phyloP scores from a whole-genome alignment of 2,329 filamentous ascomycete species.

The Aspergillus texensis region DNA sequence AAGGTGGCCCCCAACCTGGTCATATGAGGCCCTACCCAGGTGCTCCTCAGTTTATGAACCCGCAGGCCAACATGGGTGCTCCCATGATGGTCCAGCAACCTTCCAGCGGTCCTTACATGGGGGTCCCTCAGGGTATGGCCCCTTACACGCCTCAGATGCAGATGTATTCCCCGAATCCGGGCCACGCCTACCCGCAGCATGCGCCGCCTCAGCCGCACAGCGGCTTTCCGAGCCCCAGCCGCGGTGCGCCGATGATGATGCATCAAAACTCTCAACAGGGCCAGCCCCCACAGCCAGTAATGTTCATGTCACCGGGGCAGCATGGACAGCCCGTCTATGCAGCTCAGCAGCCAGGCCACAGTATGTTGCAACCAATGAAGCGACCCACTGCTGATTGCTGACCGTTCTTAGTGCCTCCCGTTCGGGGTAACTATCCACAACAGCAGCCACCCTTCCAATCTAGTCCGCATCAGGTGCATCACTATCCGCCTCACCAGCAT shows the following conservation, averaged over 20 bases:
- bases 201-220: conserved; percentile 60
- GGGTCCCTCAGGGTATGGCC: conserved; percentile 69
- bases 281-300: conserved; percentile 67
- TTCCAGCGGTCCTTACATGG: conserved; percentile 70
- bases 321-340: conserved; percentile 75
- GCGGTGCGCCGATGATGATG: conserved; percentile 88
- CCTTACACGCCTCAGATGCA: conserved; percentile 72
- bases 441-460: conserved; percentile 66
- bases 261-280: conserved; percentile 93
- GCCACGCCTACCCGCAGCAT: conserved; percentile 67
- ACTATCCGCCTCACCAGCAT: conserved; percentile 62
- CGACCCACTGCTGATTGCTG: conserved; percentile 36
- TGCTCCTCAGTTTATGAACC: conserved; percentile 71
- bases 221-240: conserved; percentile 85
- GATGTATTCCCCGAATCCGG: conserved; percentile 77
- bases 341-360: conserved; percentile 71
- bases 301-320: conserved; percentile 74
- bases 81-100: conserved; percentile 83
- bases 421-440: conserved; percentile 61
- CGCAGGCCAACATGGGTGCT: conserved; percentile 71
- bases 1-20: conserved; percentile 69
- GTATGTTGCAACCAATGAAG: conserved; percentile 57
- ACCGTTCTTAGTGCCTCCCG: conserved; percentile 57
- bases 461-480: conserved; percentile 66
- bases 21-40: conserved; percentile 73